Conservation (phyloP, 2,329 filamentous ascomycete genomes). For the Diplodia corticola region DNA sequence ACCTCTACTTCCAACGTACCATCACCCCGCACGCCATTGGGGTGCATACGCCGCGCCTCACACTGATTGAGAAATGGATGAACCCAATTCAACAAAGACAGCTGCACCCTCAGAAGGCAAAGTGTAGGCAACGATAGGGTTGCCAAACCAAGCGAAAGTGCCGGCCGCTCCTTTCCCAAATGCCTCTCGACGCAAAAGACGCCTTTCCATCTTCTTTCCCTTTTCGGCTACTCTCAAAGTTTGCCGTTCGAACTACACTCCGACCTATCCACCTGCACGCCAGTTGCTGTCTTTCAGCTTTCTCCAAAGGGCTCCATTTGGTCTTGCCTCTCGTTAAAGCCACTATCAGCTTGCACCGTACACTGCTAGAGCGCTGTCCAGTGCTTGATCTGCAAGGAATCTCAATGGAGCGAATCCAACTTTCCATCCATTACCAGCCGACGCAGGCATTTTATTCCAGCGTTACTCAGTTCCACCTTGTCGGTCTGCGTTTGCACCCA, state of each 20-base stretch:
- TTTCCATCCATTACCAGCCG: background rate
- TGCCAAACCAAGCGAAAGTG: too few relatives aligned
- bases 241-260: background rate
- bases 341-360: background rate
- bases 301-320: background rate
- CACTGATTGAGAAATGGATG: background rate
- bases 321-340: background rate
- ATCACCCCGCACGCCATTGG: background rate
- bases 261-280: background rate
- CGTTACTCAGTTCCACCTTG: background rate
- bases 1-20: background rate
- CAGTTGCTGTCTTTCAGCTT: background rate
- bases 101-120: background rate
- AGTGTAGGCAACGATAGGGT: too few relatives aligned
- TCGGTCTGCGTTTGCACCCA: background rate
- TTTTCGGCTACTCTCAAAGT: background rate
- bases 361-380: background rate
- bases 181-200: background rate
- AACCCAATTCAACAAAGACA: background rate
- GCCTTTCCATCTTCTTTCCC: background rate
- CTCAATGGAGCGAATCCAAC: background rate
- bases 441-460: background rate
- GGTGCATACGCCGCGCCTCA: background rate
- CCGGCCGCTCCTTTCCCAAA: background rate
- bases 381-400: background rate